These are phyloP conservation scores for Rhytidiadelphus loreus DNA, from an alignment of 225 moss, liverwort and hornwort genomes.

Conservation along the genomic window DNA sequence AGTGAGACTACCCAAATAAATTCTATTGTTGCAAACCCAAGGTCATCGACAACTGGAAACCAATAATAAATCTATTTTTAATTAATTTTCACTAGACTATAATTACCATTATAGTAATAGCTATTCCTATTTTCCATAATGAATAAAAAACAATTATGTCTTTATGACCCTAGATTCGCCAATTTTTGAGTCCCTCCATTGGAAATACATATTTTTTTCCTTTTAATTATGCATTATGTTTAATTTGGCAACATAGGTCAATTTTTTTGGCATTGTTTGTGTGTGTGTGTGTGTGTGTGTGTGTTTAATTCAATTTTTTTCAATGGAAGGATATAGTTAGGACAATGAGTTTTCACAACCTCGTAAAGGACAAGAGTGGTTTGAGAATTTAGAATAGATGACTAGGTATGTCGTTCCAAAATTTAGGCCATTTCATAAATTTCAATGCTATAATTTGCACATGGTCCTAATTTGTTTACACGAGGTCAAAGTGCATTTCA, in stretches of 20 bases:
- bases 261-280: background rate
- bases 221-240: background rate
- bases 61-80: background rate
- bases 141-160: background rate
- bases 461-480: background rate
- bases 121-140: background rate
- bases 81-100: fast-evolving
- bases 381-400: background rate
- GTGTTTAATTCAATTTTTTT: too few relatives aligned
- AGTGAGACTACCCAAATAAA: background rate
- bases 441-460: background rate
- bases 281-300: too few relatives aligned
- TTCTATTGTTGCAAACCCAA: fast-evolving
- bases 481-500: background rate
- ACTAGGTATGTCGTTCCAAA: background rate
- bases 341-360: background rate
- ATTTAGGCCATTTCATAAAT: fast-evolving
- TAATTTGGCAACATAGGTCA: background rate
- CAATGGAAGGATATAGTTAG: too few relatives aligned
- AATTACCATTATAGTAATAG: background rate
- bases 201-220: too few relatives aligned
- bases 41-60: fast-evolving
- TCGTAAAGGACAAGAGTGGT: background rate
- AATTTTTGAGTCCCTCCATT: background rate
- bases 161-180: background rate